These are phyloP conservation scores for Acidomyces sp. DNA, from an alignment of 495 filamentous ascomycete species.

Conservation along the genomic window DNA sequence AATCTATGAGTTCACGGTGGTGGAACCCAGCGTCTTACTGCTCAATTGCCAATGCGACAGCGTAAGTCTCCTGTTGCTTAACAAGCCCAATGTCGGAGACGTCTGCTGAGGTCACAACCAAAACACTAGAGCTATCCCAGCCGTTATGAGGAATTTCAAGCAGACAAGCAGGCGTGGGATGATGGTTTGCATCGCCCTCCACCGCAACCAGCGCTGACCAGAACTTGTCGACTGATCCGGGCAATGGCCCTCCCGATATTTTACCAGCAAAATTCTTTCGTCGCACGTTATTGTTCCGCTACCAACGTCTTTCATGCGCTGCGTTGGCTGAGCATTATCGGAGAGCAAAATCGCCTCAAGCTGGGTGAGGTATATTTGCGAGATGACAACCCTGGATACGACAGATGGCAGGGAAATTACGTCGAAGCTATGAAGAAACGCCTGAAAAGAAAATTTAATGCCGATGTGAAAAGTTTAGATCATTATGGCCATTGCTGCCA, in stretches of 20 bases:
- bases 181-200: neutral
- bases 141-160: neutral
- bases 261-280: neutral
- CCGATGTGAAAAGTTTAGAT: no score
- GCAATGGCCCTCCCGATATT: neutral
- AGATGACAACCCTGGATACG: neutral
- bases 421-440: no score
- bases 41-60: conserved; percentile 2
- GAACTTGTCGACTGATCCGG: neutral
- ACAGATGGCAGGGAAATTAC: no score
- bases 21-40: neutral
- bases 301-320: neutral
- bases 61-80: no score
- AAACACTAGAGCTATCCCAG: no score
- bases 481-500: no score
- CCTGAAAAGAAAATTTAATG: no score
- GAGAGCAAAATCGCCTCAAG: conserved; percentile 22
- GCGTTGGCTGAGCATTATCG: neutral
- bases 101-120: no score
- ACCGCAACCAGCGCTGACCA: neutral
- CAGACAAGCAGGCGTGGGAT: neutral
- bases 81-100: no score
- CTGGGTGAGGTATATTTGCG: neutral
- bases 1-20: neutral
- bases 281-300: neutral